Conservation (phyloP, 2,329 filamentous ascomycete species). For the Coleophoma crateriformis region DNA sequence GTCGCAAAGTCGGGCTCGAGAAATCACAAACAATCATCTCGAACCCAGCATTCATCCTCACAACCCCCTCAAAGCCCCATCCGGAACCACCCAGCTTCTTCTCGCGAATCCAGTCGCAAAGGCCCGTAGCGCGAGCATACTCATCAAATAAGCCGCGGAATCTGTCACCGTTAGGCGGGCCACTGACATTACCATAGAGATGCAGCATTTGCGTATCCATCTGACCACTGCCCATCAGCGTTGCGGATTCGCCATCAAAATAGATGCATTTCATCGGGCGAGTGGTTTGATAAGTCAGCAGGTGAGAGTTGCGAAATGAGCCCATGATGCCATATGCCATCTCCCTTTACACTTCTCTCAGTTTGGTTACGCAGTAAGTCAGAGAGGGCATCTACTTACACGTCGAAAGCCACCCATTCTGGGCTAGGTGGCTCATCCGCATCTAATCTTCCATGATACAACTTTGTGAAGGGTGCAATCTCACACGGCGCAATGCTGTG, state of each 20-base stretch:
- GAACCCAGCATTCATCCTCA: constrained; percentile 46
- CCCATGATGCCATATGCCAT: constrained; percentile 51
- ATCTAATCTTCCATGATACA: constrained; percentile 43
- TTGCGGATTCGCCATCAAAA: constrained; percentile 44
- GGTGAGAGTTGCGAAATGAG: constrained; percentile 32
- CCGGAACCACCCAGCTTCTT: constrained; percentile 35
- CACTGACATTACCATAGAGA: constrained; percentile 39
- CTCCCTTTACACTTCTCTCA: constrained; percentile 24
- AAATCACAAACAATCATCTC: constrained; percentile 49
- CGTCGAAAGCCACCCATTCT: constrained; percentile 47
- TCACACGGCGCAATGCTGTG: constrained; percentile 40
- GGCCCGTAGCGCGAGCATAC: constrained; percentile 38
- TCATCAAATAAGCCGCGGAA: constrained; percentile 36
- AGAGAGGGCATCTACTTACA: constrained; percentile 20
- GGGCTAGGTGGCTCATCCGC: constrained; percentile 35
- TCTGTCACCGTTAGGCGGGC: constrained; percentile 18
- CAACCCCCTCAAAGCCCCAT: constrained; percentile 43
- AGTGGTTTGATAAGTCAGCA: constrained; percentile 43
- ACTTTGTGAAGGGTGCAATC: constrained; percentile 38
- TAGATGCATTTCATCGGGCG: constrained; percentile 37
- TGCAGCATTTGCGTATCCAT: constrained; percentile 44
- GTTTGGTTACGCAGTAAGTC: neutral
- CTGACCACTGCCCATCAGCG: constrained; percentile 39
- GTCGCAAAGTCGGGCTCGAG: constrained; percentile 33
- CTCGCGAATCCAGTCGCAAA: constrained; percentile 39